Percentiles rank a stretch among this genome's conserved stretches.
Evolutionary conservation across 208 protist genomes (phyloP).

Genomic region (Trichomonas tenax): DNA sequence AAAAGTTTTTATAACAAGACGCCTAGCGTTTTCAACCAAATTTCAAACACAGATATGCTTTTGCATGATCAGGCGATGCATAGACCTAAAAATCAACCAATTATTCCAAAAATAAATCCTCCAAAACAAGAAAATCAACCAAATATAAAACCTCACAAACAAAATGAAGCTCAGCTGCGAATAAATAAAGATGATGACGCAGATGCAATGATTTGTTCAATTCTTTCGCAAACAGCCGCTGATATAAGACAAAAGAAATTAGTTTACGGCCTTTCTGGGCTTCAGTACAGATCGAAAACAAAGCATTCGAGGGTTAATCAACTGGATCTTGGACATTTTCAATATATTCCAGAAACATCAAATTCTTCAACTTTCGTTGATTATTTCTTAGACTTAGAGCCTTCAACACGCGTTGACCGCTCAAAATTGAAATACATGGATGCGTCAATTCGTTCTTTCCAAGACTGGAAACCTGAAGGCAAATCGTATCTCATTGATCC

Average conservation of each 20-base stretch:
- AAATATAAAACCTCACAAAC: too few species aligned
- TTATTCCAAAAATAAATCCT: too few species aligned
- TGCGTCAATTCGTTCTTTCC: not conserved
- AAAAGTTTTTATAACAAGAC: too few species aligned
- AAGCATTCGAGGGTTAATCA: not conserved
- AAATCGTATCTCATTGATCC: not conserved
- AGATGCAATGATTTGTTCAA: not conserved
- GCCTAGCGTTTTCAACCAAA: too few species aligned
- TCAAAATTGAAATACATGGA: not conserved
- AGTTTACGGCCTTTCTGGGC: not conserved
- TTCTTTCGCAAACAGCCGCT: not conserved
- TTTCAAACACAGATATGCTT: too few species aligned
- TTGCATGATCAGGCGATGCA: too few species aligned
- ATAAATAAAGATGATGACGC: not conserved
- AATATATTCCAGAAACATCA: not conserved
- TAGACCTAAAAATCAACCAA: too few species aligned
- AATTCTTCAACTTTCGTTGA: not conserved
- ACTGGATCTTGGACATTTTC: not conserved
- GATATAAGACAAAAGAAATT: not conserved
- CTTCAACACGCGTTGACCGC: not conserved
- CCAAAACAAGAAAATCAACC: too few species aligned
- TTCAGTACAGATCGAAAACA: not conserved
- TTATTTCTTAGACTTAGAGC: not conserved
- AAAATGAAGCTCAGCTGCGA: too few species aligned
- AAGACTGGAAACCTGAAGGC: not conserved